Conservation (phyloP, 2,329 filamentous ascomycete species). For the Trichoderma gracile region DNA sequence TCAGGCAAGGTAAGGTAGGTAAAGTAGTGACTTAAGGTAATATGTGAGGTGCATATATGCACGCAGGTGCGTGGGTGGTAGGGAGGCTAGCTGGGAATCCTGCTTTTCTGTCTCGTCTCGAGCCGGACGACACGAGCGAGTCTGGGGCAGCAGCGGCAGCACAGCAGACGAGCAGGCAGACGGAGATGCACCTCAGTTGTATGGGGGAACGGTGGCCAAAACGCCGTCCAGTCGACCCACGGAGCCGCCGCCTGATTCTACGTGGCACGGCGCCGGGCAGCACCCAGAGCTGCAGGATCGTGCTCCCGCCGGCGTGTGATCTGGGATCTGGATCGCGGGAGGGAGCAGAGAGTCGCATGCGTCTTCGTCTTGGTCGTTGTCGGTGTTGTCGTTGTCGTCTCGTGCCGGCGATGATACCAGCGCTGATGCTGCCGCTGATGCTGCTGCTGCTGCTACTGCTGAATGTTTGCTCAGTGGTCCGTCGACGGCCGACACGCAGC, state of each 20-base stretch:
- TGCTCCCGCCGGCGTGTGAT: not conserved
- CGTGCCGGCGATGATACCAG: not conserved
- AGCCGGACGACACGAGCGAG: not conserved
- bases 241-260: conserved; percentile 6
- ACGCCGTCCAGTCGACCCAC: not conserved
- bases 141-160: conserved; percentile 4
- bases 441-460: not conserved
- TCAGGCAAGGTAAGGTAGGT: too few relatives aligned
- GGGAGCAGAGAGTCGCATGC: too few relatives aligned
- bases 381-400: not conserved
- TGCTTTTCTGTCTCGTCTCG: not conserved
- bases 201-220: not conserved
- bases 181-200: not conserved
- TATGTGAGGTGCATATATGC: not conserved
- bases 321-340: not conserved
- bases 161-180: not conserved
- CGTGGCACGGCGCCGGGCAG: conserved; percentile 13
- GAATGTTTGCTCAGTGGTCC: conserved; percentile 2
- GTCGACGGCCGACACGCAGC: not conserved
- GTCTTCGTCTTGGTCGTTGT: not conserved
- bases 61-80: conserved; percentile 10
- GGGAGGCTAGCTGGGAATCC: conserved; percentile 19
- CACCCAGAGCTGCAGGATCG: not conserved
- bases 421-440: too few relatives aligned
- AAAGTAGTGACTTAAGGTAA: not conserved